Evolutionary conservation across 768 basidiomycete genomes (phyloP).

Genomic region (Pleurotus ostreatus): DNA sequence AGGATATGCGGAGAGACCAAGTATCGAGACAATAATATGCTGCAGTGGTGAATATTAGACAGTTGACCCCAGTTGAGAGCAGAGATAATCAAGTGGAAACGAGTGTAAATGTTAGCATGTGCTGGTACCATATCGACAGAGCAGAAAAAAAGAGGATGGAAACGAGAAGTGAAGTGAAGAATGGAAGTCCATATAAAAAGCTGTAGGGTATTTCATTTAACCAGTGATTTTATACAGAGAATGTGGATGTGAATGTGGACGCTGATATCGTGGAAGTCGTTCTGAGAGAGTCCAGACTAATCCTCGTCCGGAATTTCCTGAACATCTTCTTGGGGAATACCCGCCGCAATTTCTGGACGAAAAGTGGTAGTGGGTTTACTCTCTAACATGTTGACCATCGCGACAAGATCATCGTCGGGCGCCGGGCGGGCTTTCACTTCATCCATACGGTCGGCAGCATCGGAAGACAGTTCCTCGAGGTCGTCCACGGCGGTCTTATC

Average conservation of each 20-base stretch:
- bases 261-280: background rate
- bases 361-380: conserved; percentile 31
- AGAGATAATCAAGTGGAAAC: background rate
- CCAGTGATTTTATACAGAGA: background rate
- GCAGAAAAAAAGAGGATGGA: background rate
- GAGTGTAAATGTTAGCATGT: conserved; percentile 4
- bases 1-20: background rate
- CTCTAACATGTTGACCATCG: conserved; percentile 67
- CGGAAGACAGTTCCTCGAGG: conserved; percentile 10
- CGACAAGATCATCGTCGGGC: conserved; percentile 47
- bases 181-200: background rate
- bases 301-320: conserved; percentile 54
- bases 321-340: conserved; percentile 48
- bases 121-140: too few species aligned
- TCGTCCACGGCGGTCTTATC: conserved; percentile 3
- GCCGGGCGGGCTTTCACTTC: conserved; percentile 12
- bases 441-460: conserved; percentile 13
- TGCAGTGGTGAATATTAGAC: conserved; percentile 2
- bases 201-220: background rate
- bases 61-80: background rate
- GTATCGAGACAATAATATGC: conserved; percentile 7
- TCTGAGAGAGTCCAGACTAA: conserved; percentile 13
- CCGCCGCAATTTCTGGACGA: conserved; percentile 37
- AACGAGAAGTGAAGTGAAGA: background rate
- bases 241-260: background rate